Evolutionary conservation across 352 stramenopile genomes (phyloP).

Genomic region (Globisporangium okanoganense): DNA sequence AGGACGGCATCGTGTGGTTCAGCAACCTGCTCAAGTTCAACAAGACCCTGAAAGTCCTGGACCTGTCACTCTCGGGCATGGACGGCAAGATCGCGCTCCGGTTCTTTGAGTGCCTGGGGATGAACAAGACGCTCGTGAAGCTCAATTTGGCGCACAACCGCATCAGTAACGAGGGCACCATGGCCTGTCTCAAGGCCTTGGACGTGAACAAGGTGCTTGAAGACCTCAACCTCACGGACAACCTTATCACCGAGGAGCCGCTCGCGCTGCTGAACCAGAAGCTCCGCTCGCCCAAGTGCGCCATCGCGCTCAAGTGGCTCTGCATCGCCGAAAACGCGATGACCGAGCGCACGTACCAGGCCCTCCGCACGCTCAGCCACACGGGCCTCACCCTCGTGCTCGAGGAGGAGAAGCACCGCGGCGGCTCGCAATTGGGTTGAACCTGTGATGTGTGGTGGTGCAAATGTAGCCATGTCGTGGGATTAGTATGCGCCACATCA

Average conservation of each 20-base stretch:
- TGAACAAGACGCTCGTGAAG: conserved; percentile 49
- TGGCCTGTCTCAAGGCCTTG: conserved; percentile 51
- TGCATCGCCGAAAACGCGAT: conserved; percentile 60
- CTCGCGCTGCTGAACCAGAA: conserved; percentile 42
- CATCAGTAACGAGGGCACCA: conserved; percentile 69
- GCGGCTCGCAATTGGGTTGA: not conserved
- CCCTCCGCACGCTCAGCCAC: conserved; percentile 24
- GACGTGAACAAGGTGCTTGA: conserved; percentile 48
- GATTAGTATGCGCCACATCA: not conserved
- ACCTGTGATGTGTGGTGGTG: conserved; percentile 4
- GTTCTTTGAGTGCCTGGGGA: conserved; percentile 65
- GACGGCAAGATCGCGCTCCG: conserved; percentile 48
- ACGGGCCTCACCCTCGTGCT: conserved; percentile 40
- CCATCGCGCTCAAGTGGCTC: conserved; percentile 42
- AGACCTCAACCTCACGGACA: conserved; percentile 73
- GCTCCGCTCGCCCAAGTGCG: conserved; percentile 22
- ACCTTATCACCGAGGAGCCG: conserved; percentile 73
- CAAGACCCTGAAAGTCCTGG: conserved; percentile 40
- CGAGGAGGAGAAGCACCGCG: conserved; percentile 31
- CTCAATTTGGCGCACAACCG: conserved; percentile 63
- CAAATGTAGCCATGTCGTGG: not conserved
- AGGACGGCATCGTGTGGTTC: conserved; percentile 50
- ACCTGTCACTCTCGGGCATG: conserved; percentile 58
- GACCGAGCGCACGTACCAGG: conserved; percentile 41
- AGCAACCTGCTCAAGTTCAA: conserved; percentile 54